Conservation (phyloP, 1,139 yeast genomes). For the Diutina rugosa region DNA sequence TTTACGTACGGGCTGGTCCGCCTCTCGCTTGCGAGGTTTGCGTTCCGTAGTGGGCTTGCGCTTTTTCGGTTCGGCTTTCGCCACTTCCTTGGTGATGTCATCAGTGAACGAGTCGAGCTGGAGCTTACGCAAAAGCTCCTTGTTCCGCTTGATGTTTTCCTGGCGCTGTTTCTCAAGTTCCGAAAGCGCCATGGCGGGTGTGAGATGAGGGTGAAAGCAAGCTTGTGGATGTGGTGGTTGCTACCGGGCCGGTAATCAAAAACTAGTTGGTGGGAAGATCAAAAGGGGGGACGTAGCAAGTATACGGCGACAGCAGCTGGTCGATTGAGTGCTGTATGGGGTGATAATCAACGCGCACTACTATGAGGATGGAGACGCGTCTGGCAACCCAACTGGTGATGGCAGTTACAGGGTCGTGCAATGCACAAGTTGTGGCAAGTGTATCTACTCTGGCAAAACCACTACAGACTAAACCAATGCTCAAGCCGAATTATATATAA, state of each 20-base stretch:
- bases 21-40: slow-evolving; percentile 13
- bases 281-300: too few relatives aligned
- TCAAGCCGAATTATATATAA: too few relatives aligned
- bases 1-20: slow-evolving; percentile 19
- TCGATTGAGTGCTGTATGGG: too few relatives aligned
- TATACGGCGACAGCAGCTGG: too few relatives aligned
- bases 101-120: slow-evolving; percentile 22
- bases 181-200: slow-evolving; percentile 17
- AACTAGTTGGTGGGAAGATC: not conserved
- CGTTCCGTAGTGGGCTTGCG: slow-evolving; percentile 8
- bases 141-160: slow-evolving; percentile 28
- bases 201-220: not conserved
- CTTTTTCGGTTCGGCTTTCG: slow-evolving; percentile 9
- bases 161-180: slow-evolving; percentile 39
- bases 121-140: slow-evolving; percentile 23
- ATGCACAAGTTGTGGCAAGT: too few relatives aligned
- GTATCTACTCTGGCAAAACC: too few relatives aligned
- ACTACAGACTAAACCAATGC: too few relatives aligned
- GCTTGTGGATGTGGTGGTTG: not conserved
- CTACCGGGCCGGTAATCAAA: not conserved
- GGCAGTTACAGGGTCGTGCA: too few relatives aligned
- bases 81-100: slow-evolving; percentile 16
- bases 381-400: too few relatives aligned
- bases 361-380: too few relatives aligned
- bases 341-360: too few relatives aligned